Conservation (phyloP, 2,329 filamentous ascomycete genomes). For the Colletotrichum navitas region DNA sequence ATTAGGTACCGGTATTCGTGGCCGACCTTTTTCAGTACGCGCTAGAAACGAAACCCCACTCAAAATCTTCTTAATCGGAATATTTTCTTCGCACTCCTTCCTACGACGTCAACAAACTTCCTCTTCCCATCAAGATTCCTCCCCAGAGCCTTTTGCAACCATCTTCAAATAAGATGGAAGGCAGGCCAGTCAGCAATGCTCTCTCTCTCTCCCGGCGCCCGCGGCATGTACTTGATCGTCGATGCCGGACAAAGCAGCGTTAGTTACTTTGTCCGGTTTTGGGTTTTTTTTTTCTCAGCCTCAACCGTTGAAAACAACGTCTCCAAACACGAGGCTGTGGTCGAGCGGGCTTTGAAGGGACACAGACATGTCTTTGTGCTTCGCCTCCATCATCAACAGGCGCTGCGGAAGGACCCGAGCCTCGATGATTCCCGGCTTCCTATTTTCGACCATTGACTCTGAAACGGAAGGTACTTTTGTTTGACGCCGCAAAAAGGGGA, state of each 20-base stretch:
- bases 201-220: background rate
- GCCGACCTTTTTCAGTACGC: conserved; percentile 23
- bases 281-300: background rate
- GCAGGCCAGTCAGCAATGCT: background rate
- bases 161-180: background rate
- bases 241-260: background rate
- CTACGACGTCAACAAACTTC: too few relatives aligned
- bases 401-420: background rate
- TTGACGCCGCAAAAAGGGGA: background rate
- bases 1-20: conserved; percentile 24
- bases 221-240: background rate
- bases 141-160: background rate
- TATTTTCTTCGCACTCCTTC: background rate
- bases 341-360: background rate
- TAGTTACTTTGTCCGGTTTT: background rate
- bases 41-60: too few relatives aligned
- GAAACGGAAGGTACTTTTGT: background rate
- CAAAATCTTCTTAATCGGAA: background rate
- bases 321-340: background rate
- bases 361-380: background rate
- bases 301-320: background rate
- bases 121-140: background rate
- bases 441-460: background rate
- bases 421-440: background rate
- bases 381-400: background rate